Evolutionary conservation across 2,329 filamentous ascomycete species (phyloP), one percentile per base, ranked within the genome.

Genomic region (Aspergillus sp.): DNA sequence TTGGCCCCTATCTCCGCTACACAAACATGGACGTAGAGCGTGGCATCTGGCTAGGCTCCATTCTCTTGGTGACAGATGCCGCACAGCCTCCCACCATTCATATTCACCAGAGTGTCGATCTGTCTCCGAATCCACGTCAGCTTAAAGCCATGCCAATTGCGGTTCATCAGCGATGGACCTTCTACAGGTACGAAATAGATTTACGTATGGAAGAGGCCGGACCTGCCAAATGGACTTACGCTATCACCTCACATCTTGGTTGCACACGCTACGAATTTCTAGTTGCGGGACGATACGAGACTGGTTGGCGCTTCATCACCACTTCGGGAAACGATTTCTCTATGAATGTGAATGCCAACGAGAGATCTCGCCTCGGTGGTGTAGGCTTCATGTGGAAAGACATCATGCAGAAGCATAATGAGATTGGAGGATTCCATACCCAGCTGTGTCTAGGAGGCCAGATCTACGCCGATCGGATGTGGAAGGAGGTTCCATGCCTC

Each of bases 321-420:
- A 95, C 96, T 70, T 97, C 93, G 13, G 94, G 94, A 3, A 98
- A 98, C 71, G 95, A 99, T 73, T 99, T 98, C 75, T 90, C 92
- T 0, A 83, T 96, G 27, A 89, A 90, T 64, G 95, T 96, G 1
- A 92, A 88, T 63, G 89, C 92, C 57, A 92, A 90, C 62, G 95
- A 99, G 68, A 86, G 94, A 47, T 86, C 88, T 32, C 91, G 90
- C 68, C 84, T 98, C 1, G 95, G 95, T 30, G 95, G 95, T 1
- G 85, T 96, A 1, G 91, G 93, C 0, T 91, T 95, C 72, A 96
- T 99, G 94, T 99, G 95, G 95, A 98, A 97, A 71, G 95, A 99
- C 70, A 93, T 99, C 27, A 83, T 99, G 72, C 92, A 97, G 77
- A 97, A 97, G 82, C 96, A 99, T 70, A 87, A 93, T 27, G 95